Conservation (phyloP, 2,329 filamentous ascomycete species). For the Gyromitra esculenta region DNA sequence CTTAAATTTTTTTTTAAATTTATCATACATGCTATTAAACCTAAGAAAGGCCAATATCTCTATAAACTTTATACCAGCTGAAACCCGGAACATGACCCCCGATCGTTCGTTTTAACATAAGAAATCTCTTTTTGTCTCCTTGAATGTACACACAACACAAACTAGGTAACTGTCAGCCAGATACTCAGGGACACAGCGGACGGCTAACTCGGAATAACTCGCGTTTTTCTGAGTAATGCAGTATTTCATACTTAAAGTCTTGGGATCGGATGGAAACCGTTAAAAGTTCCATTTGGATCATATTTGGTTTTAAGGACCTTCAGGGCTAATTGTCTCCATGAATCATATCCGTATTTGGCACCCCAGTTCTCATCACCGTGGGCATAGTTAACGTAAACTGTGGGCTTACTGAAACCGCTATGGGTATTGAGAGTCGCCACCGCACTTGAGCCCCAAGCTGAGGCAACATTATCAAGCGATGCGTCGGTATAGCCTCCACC, state of each 20-base stretch:
- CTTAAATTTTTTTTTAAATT: not conserved
- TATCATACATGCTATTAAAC: not conserved
- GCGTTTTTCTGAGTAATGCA: not conserved
- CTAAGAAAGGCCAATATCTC: not conserved
- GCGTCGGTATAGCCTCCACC: slow-evolving; percentile 13
- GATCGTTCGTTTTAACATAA: not conserved
- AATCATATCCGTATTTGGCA: slow-evolving; percentile 65
- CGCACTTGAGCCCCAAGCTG: not conserved
- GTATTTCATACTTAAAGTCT: not conserved
- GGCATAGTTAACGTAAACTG: slow-evolving; percentile 63
- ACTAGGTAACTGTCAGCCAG: not conserved
- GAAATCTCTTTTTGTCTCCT: not conserved
- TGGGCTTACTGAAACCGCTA: not conserved
- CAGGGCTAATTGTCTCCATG: slow-evolving; percentile 64
- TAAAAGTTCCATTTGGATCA: slow-evolving; percentile 64
- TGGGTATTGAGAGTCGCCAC: not conserved
- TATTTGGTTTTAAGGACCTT: slow-evolving; percentile 64
- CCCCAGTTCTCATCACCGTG: slow-evolving; percentile 63
- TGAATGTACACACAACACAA: not conserved
- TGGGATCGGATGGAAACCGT: slow-evolving; percentile 63
- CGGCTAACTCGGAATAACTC: not conserved
- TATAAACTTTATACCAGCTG: not conserved
- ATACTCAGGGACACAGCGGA: not conserved
- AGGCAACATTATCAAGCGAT: not conserved
- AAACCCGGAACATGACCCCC: not conserved